Conservation (phyloP, 768 basidiomycete genomes). For the Termitomyces sp. region DNA sequence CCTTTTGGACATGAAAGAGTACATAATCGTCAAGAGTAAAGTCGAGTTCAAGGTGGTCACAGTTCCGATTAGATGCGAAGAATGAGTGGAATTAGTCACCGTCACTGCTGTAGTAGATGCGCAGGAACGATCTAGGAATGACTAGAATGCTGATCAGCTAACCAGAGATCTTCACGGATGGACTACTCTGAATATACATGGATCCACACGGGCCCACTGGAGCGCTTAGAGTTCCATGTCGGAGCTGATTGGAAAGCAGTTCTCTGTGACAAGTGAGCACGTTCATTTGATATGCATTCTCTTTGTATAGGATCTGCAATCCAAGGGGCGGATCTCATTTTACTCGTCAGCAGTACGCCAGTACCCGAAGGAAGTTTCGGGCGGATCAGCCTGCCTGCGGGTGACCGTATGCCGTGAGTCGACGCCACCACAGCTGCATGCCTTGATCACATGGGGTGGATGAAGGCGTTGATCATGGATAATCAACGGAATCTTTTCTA, state of each 20-base stretch:
- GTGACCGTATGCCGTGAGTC: background rate
- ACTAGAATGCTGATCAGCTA: background rate
- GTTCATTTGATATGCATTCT: background rate
- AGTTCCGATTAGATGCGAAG: background rate
- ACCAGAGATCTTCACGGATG: background rate
- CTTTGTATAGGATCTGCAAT: background rate
- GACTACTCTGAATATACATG: background rate
- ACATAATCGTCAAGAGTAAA: background rate
- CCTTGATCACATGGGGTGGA: background rate
- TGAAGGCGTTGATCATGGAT: background rate
- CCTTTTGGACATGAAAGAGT: background rate
- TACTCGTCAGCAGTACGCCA: background rate
- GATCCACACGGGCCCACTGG: background rate
- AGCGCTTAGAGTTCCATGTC: background rate
- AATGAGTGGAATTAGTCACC: background rate
- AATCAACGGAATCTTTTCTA: background rate
- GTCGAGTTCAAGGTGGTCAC: background rate
- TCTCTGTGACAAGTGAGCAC: background rate
- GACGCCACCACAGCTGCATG: background rate
- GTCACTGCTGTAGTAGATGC: background rate
- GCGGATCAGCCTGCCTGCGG: background rate
- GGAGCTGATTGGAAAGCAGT: background rate
- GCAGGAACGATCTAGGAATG: background rate
- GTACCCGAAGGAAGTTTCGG: background rate
- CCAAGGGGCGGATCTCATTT: background rate